phyloP scores from a whole-genome alignment of 2,329 filamentous ascomycete species.

The Cadophora malorum region DNA sequence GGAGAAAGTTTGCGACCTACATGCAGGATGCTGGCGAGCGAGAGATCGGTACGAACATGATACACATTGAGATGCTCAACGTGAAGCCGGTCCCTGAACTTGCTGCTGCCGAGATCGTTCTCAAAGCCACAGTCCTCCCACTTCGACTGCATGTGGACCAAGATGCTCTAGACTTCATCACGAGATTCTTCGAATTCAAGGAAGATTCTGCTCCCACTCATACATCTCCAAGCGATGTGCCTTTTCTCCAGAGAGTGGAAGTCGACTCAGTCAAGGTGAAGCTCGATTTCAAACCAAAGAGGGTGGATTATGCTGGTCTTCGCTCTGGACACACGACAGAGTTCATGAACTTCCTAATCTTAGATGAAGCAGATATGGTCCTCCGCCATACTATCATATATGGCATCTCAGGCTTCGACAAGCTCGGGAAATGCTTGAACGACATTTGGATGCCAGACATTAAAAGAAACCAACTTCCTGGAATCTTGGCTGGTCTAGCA shows the following conservation, averaged over 20 bases:
- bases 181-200: conserved; percentile 97
- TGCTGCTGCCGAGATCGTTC: conserved; percentile 86
- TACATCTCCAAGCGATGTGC: conserved; percentile 70
- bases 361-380: conserved; percentile 87
- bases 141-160: conserved; percentile 94
- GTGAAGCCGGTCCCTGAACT: conserved; percentile 85
- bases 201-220: conserved; percentile 69
- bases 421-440: conserved; percentile 87
- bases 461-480: conserved; percentile 84
- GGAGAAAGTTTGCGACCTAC: conserved; percentile 98
- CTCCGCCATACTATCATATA: conserved; percentile 92
- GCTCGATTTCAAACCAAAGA: conserved; percentile 96
- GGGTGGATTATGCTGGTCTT: conserved; percentile 93
- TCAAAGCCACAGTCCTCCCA: conserved; percentile 80
- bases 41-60: conserved; percentile 86
- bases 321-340: conserved; percentile 94
- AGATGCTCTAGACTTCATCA: conserved; percentile 96
- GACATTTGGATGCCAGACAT: conserved; percentile 98
- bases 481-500: conserved; percentile 86
- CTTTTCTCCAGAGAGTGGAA: conserved; percentile 90
- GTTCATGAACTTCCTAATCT: conserved; percentile 97
- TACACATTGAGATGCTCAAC: conserved; percentile 85
- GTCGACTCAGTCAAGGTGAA: conserved; percentile 83
- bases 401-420: conserved; percentile 88
- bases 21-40: conserved; percentile 86